phyloP scores from a whole-genome alignment of 768 basidiomycete genomes.

The Punctularia strigosozonata region DNA sequence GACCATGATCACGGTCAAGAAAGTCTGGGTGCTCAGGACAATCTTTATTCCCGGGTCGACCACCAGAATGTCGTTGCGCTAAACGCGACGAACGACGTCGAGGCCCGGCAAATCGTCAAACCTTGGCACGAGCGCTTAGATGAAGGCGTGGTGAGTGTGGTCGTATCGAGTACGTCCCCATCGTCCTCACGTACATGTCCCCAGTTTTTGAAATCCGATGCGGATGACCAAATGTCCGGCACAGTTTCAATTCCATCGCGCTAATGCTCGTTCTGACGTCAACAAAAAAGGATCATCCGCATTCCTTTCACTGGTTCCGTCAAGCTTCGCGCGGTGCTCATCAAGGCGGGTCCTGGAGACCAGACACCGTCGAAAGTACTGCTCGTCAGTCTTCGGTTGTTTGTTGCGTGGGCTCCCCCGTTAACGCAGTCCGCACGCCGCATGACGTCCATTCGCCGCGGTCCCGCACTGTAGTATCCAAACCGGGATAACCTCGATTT shows the following conservation, averaged over 20 bases:
- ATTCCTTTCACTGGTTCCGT: constrained; percentile 85
- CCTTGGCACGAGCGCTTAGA: constrained; percentile 74
- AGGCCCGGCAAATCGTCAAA: constrained; percentile 59
- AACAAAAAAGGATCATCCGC: constrained; percentile 53
- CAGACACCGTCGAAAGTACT: constrained; percentile 64
- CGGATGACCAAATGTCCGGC: constrained; percentile 77
- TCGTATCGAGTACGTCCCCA: neutral
- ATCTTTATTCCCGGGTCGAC: constrained; percentile 68
- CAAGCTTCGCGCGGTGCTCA: constrained; percentile 66
- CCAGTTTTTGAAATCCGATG: constrained; percentile 80
- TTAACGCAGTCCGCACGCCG: no score
- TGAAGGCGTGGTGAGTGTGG: constrained; percentile 47
- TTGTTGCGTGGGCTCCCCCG: no score
- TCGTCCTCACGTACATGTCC: constrained; percentile 1
- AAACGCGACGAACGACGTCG: constrained; percentile 41
- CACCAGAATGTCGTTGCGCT: constrained; percentile 69
- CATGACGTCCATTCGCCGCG: neutral
- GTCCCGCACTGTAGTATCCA: constrained; percentile 40
- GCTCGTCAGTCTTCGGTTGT: constrained; percentile 51
- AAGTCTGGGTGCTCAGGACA: constrained; percentile 46
- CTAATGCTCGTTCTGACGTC: constrained; percentile 2
- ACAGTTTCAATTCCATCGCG: neutral
- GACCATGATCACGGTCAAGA: constrained; percentile 47
- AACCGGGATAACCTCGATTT: constrained; percentile 79
- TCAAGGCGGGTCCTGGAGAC: constrained; percentile 76